Conservation (phyloP, 208 protist genomes). For the Tritrichomonas musculus region DNA sequence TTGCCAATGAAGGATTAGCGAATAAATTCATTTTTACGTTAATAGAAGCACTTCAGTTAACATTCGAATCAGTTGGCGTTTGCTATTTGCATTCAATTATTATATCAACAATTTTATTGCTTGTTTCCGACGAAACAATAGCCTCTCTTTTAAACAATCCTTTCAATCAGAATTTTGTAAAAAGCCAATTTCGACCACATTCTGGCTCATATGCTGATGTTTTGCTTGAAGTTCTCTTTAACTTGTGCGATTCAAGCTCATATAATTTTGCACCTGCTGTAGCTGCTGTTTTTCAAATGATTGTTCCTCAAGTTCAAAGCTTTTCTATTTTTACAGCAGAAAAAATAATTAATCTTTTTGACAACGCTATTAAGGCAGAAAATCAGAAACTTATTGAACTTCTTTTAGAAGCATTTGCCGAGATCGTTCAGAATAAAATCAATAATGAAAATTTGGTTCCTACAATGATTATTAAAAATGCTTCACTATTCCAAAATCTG, state of each 20-base stretch:
- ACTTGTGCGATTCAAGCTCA: not conserved
- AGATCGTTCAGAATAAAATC: not conserved
- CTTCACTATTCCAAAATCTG: not conserved
- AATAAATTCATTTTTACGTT: not conserved
- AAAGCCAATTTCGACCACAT: not conserved
- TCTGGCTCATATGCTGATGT: not conserved
- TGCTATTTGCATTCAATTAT: not conserved
- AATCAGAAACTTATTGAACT: not conserved
- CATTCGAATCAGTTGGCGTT: not conserved
- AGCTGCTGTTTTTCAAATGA: not conserved
- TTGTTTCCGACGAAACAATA: not conserved
- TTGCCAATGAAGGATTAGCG: not conserved
- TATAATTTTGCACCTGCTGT: not conserved
- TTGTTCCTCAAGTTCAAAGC: not conserved
- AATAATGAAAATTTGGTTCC: not conserved
- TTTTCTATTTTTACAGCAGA: not conserved
- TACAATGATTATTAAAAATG: not conserved
- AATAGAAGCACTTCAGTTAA: not conserved
- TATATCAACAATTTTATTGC: not conserved
- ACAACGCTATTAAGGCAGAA: not conserved
- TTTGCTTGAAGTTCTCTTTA: not conserved
- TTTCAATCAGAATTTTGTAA: not conserved
- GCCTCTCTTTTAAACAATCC: not conserved
- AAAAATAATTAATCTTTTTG: not conserved
- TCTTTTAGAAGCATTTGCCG: not conserved